Evolutionary conservation across 73 alveolate species (phyloP).

Genomic region (Tetrahymena malaccensis): DNA sequence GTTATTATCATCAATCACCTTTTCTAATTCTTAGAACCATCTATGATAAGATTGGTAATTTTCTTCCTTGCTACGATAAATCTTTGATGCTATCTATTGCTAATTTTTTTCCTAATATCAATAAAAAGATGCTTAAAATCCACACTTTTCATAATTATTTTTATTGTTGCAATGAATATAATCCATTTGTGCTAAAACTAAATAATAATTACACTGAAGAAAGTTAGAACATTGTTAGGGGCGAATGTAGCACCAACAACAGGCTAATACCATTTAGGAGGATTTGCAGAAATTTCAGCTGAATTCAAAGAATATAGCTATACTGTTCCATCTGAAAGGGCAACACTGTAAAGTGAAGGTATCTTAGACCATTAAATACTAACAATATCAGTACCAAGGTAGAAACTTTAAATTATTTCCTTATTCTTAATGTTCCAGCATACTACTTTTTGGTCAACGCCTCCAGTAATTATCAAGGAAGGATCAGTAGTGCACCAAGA

Average conservation of each 20-base stretch:
- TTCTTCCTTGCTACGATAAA: background rate
- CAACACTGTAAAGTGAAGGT: constrained; percentile 14
- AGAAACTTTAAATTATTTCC: constrained; percentile 41
- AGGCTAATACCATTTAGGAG: constrained; percentile 69
- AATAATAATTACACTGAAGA: constrained; percentile 46
- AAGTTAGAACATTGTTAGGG: constrained; percentile 53
- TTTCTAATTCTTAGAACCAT: background rate
- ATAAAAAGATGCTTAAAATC: background rate
- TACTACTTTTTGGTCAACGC: constrained; percentile 47
- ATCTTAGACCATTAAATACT: constrained; percentile 36
- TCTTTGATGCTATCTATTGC: background rate
- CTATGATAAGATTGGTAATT: background rate
- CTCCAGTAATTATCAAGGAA: constrained; percentile 57
- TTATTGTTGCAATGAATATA: background rate
- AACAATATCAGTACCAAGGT: constrained; percentile 21
- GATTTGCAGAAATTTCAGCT: constrained; percentile 22
- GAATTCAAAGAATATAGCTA: background rate
- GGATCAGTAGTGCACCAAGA: constrained; percentile 82
- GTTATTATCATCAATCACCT: background rate
- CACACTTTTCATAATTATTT: background rate
- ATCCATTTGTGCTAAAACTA: background rate
- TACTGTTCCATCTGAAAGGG: constrained; percentile 8
- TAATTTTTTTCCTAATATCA: background rate
- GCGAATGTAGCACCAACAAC: constrained; percentile 68
- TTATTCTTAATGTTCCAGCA: constrained; percentile 63